Conservation (phyloP, 225 moss, liverwort and hornwort genomes). For the Polytrichum formosum region DNA sequence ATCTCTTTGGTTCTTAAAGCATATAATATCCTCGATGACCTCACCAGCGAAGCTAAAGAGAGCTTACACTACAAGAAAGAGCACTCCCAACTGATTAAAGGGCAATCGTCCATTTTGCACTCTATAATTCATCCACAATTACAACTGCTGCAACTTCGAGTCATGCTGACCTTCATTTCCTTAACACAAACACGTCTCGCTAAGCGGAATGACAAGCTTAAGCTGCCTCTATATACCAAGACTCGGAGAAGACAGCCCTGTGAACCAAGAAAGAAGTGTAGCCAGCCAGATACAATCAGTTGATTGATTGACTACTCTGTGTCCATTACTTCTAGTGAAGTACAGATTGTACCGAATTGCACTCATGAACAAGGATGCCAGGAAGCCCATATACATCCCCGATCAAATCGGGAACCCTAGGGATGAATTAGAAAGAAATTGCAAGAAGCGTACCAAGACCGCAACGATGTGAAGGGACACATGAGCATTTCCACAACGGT, state of each 20-base stretch:
- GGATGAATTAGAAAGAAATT: background rate
- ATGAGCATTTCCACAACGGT: background rate
- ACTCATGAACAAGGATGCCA: background rate
- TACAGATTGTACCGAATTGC: background rate
- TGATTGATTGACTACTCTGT: too few species aligned
- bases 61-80: background rate
- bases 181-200: too few species aligned
- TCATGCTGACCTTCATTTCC: too few species aligned
- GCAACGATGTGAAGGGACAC: slow-evolving; percentile 1
- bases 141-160: background rate
- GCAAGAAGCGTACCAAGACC: background rate
- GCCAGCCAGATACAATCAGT: background rate
- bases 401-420: too few species aligned
- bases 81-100: background rate
- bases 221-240: too few species aligned
- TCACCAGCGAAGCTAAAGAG: background rate
- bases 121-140: background rate
- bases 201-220: too few species aligned
- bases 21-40: background rate
- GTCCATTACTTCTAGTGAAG: background rate
- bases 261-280: background rate
- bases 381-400: background rate
- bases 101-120: background rate
- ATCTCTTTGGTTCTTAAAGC: background rate
- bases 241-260: too few species aligned